Conservation (phyloP, 352 stramenopile genomes). For the Phytophthora pinifolia region DNA sequence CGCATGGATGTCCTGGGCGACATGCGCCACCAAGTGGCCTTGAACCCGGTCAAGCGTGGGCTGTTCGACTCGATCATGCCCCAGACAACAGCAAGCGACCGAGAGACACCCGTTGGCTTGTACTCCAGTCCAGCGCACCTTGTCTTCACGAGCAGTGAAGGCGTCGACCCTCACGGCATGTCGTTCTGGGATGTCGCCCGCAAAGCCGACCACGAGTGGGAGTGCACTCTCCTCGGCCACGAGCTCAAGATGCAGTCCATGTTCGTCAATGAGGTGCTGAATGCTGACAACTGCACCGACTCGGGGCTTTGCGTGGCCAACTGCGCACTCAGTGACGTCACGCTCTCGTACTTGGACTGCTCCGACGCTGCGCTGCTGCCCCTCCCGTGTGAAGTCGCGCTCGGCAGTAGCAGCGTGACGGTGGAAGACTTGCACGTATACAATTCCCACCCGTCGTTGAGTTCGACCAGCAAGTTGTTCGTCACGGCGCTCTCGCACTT, state of each 20-base stretch:
- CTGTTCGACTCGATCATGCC: constrained; percentile 15
- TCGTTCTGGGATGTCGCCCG: constrained; percentile 59
- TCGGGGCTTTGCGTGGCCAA: constrained; percentile 40
- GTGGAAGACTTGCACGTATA: constrained; percentile 58
- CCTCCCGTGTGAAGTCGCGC: constrained; percentile 27
- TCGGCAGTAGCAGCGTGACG: constrained; percentile 25
- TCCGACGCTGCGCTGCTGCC: constrained; percentile 10
- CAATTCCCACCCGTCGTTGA: constrained; percentile 54
- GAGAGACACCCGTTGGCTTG: constrained; percentile 39
- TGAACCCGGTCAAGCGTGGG: constrained; percentile 20
- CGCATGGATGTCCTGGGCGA: constrained; percentile 54
- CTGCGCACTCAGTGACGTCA: constrained; percentile 48
- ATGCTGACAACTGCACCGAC: constrained; percentile 31
- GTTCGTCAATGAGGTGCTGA: constrained; percentile 60
- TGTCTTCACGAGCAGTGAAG: constrained; percentile 55
- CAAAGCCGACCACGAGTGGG: constrained; percentile 49
- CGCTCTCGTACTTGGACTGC: constrained; percentile 34
- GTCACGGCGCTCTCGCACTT: constrained; percentile 51
- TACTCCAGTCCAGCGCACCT: constrained; percentile 49
- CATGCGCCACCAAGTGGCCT: constrained; percentile 32
- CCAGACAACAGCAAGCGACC: constrained; percentile 1
- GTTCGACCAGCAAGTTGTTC: constrained; percentile 53
- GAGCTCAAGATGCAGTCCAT: constrained; percentile 65
- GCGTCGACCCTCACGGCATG: constrained; percentile 29
- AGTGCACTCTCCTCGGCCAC: constrained; percentile 42